A percentile compares a stretch with the other conserved stretches of the same genome.
Conservation (phyloP, 2,329 filamentous ascomycete genomes). For the Phyllosticta capitalensis region DNA sequence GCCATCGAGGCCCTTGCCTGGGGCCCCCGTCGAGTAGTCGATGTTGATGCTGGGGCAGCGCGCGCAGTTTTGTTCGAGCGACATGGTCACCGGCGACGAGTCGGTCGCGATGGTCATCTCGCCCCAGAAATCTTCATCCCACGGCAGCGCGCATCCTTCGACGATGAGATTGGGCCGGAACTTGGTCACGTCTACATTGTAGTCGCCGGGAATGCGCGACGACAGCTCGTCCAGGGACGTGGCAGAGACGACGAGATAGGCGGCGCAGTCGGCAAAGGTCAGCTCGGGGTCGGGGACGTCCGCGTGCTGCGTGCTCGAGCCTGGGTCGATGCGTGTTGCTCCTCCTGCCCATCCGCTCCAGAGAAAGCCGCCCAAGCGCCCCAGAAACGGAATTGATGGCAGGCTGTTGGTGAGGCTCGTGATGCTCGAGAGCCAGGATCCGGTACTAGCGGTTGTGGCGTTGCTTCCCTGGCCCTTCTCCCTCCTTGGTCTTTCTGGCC, state of each 20-base stretch:
- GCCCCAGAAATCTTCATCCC: constrained; percentile 40
- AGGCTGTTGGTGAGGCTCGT: constrained; percentile 15
- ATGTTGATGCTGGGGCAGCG: constrained; percentile 39
- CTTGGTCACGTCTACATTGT: constrained; percentile 36
- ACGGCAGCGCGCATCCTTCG: constrained; percentile 29
- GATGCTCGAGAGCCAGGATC: constrained; percentile 25
- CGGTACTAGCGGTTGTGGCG: constrained; percentile 5
- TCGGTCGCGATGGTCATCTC: constrained; percentile 22
- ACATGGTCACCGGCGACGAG: constrained; percentile 22
- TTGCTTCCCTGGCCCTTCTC: constrained; percentile 3
- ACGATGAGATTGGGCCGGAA: constrained; percentile 40
- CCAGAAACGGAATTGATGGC: constrained; percentile 12
- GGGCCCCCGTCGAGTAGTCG: constrained; percentile 36
- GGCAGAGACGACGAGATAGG: constrained; percentile 62
- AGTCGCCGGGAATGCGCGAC: constrained; percentile 24
- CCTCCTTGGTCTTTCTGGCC: constrained; percentile 14
- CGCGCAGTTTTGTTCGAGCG: constrained; percentile 36
- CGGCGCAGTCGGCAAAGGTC: constrained; percentile 65
- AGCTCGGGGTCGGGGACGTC: constrained; percentile 28
- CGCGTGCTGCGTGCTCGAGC: constrained; percentile 12
- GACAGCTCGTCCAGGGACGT: constrained; percentile 61
- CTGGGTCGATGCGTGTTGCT: neutral
- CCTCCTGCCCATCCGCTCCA: neutral
- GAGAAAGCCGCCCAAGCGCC: neutral
- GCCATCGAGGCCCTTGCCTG: constrained; percentile 27